These are phyloP conservation scores for Chaetomidium leptoderma DNA, from an alignment of 495 filamentous ascomycete species.

Conservation along the genomic window DNA sequence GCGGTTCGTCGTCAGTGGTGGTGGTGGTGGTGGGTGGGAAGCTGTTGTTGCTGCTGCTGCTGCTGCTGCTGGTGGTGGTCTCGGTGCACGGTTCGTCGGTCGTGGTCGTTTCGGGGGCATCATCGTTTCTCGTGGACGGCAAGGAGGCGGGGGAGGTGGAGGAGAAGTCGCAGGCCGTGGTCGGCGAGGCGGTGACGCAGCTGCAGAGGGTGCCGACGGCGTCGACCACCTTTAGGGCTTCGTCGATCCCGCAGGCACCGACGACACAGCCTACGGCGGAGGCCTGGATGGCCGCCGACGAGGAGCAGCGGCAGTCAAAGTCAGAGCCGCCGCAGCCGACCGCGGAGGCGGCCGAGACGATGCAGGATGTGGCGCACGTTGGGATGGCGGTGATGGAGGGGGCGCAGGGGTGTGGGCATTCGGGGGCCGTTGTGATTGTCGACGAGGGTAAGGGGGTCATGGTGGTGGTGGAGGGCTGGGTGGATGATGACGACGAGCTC, in stretches of 20 bases:
- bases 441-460: neutral
- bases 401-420: conserved; percentile 3
- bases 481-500: too few relatives aligned
- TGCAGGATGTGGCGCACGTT: conserved; percentile 11
- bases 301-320: conserved; percentile 5
- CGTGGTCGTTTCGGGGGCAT: too few relatives aligned
- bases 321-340: conserved; percentile 7
- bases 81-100: too few relatives aligned
- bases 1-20: too few relatives aligned
- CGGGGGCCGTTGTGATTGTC: neutral
- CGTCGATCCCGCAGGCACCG: neutral
- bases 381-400: conserved; percentile 5
- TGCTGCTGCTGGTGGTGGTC: too few relatives aligned
- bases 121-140: too few relatives aligned
- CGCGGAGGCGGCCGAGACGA: neutral
- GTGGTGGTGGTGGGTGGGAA: too few relatives aligned
- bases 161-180: too few relatives aligned
- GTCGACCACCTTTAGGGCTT: neutral
- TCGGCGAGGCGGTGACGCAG: conserved; percentile 1
- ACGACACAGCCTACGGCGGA: neutral
- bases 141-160: too few relatives aligned
- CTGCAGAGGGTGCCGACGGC: neutral
- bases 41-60: too few relatives aligned
- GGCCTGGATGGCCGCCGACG: neutral
- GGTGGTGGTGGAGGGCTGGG: neutral